These are phyloP conservation scores for Parietichytrium sp. DNA, from an alignment of 108 stramenopile species.

Conservation along the genomic window DNA sequence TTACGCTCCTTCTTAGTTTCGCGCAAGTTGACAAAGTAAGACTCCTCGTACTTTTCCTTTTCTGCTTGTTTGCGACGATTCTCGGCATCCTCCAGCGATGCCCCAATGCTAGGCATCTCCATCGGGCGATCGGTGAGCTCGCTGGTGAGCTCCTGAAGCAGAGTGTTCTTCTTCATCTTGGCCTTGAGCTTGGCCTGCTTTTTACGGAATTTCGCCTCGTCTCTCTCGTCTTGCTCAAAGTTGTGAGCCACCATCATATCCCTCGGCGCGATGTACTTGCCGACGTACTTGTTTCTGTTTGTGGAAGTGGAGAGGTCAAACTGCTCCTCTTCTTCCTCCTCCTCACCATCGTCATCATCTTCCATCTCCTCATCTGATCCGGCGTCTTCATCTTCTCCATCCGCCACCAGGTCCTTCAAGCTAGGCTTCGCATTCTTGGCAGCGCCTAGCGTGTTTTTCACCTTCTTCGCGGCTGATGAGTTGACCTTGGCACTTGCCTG, in stretches of 20 bases:
- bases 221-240: slow-evolving; percentile 9
- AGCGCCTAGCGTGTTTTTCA: background rate
- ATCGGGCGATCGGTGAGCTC: slow-evolving; percentile 38
- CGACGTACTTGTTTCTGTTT: background rate
- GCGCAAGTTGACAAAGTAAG: slow-evolving; percentile 36
- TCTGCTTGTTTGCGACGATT: background rate
- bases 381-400: slow-evolving; percentile 45
- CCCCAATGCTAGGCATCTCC: background rate
- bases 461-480: background rate
- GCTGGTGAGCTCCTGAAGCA: slow-evolving; percentile 41
- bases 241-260: slow-evolving; percentile 3
- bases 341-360: slow-evolving; percentile 38
- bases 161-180: background rate
- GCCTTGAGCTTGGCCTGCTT: background rate
- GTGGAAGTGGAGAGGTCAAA: background rate
- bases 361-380: background rate
- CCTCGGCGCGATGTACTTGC: slow-evolving; percentile 26
- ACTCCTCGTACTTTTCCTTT: slow-evolving; percentile 15
- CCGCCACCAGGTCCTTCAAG: slow-evolving; percentile 24
- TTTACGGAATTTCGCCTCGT: background rate
- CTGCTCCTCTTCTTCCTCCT: background rate
- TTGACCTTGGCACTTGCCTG: slow-evolving; percentile 40
- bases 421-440: slow-evolving; percentile 13
- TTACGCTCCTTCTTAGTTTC: slow-evolving; percentile 37
- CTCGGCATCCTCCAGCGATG: background rate